Evolutionary conservation across 1,284 basidiomycete genomes (phyloP), one percentile per base, ranked within the genome.

Genomic region (Paramarasmius palmivorus): DNA sequence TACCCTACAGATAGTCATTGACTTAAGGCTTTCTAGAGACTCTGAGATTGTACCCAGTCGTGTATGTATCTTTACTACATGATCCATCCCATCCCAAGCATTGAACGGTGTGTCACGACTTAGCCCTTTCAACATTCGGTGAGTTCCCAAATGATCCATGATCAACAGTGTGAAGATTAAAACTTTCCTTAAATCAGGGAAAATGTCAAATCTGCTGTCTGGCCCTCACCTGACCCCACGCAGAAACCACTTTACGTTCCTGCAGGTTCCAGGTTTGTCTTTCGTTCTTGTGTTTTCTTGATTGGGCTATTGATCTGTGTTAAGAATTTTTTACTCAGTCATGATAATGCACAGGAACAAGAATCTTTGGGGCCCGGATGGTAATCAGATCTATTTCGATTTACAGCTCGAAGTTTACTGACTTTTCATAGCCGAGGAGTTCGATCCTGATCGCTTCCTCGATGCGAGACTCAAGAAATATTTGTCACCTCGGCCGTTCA

Each of bases 301-400:
- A 40, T 3, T 42, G 19, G 15, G 26, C 20, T n/a, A 17, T 1
- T n/a, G 25, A 2, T 12, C 25, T 9, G 15, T 7, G 17, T 20
- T 4, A 35, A 61, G 57, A 17, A n/a, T 53, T 6, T 17, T 36
- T 9, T 82, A 77, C 59, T 77, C 73, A 0, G 73, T 78, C 5
- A 68, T 77, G 50, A 45, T 76, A 15, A 79, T 81, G 76, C 80
- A 82, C 32, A 73, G 79, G n/a, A 68, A 77, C 12, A 72, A 63
- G 17, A 78, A 82, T 54, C 65, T 82, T 0, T 83, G 82, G 82
- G 81, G 81, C 1, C 74, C 77, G 0, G 79, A 81, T 52, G 81
- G 73, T 71, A 57, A 37, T 65, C 4, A 17, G 17, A 6, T 12
- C 25, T 14, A 14, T 44, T 37, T 20, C 19, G 14, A 17, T 14